phyloP scores from a whole-genome alignment of 2,329 filamentous ascomycete genomes.

The Dissoconium aciculare region DNA sequence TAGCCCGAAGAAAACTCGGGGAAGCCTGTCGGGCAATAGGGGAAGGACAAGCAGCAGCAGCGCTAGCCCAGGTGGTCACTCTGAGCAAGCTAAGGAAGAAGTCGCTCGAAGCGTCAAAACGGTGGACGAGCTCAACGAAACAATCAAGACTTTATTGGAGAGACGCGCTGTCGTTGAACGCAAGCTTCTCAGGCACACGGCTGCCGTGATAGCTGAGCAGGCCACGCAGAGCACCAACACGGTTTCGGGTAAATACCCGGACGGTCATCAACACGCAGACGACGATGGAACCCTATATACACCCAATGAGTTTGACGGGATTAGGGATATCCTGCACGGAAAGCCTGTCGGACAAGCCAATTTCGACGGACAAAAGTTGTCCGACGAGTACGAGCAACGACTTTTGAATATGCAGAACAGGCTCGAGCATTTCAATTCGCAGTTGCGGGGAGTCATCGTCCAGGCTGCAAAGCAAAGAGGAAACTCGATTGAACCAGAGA shows the following conservation, averaged over 20 bases:
- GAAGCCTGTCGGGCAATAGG: constrained; percentile 25
- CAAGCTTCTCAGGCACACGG: constrained; percentile 73
- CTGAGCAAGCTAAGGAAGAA: constrained; percentile 53
- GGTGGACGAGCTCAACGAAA: constrained; percentile 70
- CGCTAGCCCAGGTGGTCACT: constrained; percentile 31
- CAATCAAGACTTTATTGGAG: constrained; percentile 68
- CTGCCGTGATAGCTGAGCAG: constrained; percentile 80
- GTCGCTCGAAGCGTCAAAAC: constrained; percentile 58
- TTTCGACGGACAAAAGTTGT: constrained; percentile 11
- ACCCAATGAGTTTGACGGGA: constrained; percentile 41
- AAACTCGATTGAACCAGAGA: constrained; percentile 12
- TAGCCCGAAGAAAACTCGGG: constrained; percentile 38
- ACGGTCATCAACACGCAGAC: constrained; percentile 9
- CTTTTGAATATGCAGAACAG: constrained; percentile 19
- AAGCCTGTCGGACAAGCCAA: constrained; percentile 11
- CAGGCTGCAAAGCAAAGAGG: constrained; percentile 18
- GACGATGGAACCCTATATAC: constrained; percentile 15
- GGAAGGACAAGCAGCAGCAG: constrained; percentile 21
- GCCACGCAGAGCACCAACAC: constrained; percentile 7
- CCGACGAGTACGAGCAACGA: constrained; percentile 17
- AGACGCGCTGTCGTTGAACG: constrained; percentile 59
- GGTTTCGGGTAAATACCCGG: constrained; percentile 8
- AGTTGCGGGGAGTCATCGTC: constrained; percentile 19
- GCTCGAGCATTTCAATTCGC: constrained; percentile 21
- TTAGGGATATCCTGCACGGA: constrained; percentile 20